Evolutionary conservation across 2,329 filamentous ascomycete genomes (phyloP).

Genomic region (Alternaria sp.): DNA sequence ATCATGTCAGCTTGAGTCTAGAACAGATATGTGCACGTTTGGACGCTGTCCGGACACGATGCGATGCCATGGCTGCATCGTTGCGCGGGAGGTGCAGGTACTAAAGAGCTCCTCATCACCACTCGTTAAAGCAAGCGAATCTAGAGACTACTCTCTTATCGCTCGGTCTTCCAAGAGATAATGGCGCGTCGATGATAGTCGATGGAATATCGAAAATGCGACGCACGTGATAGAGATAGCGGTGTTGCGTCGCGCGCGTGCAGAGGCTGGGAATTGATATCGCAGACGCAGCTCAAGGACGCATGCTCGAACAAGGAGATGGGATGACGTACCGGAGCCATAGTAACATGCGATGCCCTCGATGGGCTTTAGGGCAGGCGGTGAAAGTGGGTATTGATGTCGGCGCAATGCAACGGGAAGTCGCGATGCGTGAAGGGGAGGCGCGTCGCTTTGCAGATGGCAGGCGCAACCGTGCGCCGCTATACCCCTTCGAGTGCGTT

Average conservation of each 20-base stretch:
- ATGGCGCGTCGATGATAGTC: not conserved
- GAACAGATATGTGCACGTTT: not conserved
- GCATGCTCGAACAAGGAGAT: not conserved
- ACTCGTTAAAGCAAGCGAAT: not conserved
- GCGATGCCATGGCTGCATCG: not conserved
- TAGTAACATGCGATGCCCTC: conserved; percentile 24
- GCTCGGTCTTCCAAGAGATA: not conserved
- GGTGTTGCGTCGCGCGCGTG: conserved; percentile 11
- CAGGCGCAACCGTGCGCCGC: conserved; percentile 32
- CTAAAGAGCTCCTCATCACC: not conserved
- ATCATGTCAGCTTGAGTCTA: conserved; percentile 27
- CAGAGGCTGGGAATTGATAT: not conserved
- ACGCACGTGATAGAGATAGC: conserved; percentile 11
- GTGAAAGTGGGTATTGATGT: conserved; percentile 26
- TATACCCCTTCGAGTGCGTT: conserved; percentile 9
- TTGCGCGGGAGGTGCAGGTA: not conserved
- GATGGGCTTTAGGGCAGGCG: conserved; percentile 22
- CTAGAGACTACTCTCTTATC: not conserved
- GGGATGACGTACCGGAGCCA: conserved; percentile 45
- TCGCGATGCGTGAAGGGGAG: conserved; percentile 41
- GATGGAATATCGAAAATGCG: conserved; percentile 2
- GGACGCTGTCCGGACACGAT: not conserved
- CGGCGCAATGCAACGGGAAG: conserved; percentile 34
- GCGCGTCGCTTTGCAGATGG: conserved; percentile 39
- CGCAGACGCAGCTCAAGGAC: conserved; percentile 1